Conservation (phyloP, 2,329 filamentous ascomycete species). For the Ceratocystis eucalypticola region DNA sequence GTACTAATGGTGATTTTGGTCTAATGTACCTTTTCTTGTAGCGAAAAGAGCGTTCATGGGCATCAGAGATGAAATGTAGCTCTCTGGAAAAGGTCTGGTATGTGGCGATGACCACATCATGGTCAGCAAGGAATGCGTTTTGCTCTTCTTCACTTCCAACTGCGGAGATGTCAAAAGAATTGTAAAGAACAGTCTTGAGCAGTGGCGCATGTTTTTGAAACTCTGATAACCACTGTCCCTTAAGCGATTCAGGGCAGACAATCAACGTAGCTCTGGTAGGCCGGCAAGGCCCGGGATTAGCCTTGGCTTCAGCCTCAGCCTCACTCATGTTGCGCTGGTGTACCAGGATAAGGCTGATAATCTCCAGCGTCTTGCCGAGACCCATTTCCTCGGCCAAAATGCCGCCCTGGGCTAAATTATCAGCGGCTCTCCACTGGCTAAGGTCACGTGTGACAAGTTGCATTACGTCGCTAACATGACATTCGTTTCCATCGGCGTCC, state of each 20-base stretch:
- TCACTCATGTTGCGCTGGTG: conserved; percentile 29
- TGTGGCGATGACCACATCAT: conserved; percentile 51
- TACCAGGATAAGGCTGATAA: conserved; percentile 55
- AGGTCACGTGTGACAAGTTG: conserved; percentile 43
- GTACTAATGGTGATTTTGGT: conserved; percentile 60
- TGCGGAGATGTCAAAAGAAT: conserved; percentile 30
- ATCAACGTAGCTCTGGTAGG: conserved; percentile 47
- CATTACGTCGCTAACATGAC: conserved; percentile 50
- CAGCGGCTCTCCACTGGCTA: conserved; percentile 32
- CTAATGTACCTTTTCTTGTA: conserved; percentile 52
- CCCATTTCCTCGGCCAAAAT: conserved; percentile 75
- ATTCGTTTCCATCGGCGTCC: conserved; percentile 28
- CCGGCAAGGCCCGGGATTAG: conserved; percentile 33
- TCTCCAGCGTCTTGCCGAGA: conserved; percentile 65
- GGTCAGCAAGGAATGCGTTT: conserved; percentile 33
- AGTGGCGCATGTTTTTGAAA: conserved; percentile 44
- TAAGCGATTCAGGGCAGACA: conserved; percentile 43
- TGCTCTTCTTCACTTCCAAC: conserved; percentile 28
- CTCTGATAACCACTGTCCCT: conserved; percentile 49
- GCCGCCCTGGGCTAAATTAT: conserved; percentile 38
- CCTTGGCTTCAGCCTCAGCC: conserved; percentile 22
- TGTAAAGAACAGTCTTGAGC: conserved; percentile 43
- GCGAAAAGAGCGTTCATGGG: conserved; percentile 55
- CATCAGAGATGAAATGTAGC: conserved; percentile 58
- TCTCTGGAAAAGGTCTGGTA: conserved; percentile 64